Conservation (phyloP, 2,329 filamentous ascomycete species). For the Pseudogymnoascus destructans region DNA sequence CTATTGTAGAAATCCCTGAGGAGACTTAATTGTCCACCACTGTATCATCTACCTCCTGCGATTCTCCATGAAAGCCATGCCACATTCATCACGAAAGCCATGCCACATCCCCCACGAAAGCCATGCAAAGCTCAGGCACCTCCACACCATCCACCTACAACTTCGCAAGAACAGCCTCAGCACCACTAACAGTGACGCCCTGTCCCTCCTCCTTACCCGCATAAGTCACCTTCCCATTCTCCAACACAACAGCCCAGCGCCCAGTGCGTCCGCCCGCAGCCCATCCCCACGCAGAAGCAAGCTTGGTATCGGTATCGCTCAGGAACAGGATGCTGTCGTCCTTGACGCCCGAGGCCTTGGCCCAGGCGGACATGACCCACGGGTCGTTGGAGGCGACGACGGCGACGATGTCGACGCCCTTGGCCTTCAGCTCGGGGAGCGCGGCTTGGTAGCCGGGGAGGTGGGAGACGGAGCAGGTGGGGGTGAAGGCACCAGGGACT, state of each 20-base stretch:
- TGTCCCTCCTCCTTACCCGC: constrained; percentile 44
- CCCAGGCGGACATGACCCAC: constrained; percentile 60
- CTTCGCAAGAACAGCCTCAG: constrained; percentile 22
- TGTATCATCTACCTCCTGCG: not conserved
- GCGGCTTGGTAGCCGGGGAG: constrained; percentile 56
- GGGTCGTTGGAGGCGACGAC: constrained; percentile 57
- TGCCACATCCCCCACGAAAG: not conserved
- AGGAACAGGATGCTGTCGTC: constrained; percentile 55
- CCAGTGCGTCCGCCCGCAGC: constrained; percentile 46
- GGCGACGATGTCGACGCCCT: constrained; percentile 56
- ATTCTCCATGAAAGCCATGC: not conserved
- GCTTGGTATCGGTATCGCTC: constrained; percentile 48
- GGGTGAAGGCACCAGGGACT: constrained; percentile 58
- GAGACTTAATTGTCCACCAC: not conserved
- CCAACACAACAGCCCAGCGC: constrained; percentile 53
- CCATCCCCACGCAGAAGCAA: constrained; percentile 55
- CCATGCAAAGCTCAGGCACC: not conserved
- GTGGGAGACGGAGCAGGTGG: constrained; percentile 53
- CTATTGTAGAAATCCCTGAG: not conserved
- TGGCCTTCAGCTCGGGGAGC: constrained; percentile 42
- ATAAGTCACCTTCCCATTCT: constrained; percentile 55
- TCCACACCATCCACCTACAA: not conserved
- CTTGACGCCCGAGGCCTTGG: constrained; percentile 55
- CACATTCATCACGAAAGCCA: not conserved
- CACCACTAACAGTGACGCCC: constrained; percentile 23